Percentiles rank a stretch among this genome's conserved stretches.
These are phyloP conservation scores for Penicillium sp. DNA, from an alignment of 2,329 filamentous ascomycete species.

Conservation along the genomic window DNA sequence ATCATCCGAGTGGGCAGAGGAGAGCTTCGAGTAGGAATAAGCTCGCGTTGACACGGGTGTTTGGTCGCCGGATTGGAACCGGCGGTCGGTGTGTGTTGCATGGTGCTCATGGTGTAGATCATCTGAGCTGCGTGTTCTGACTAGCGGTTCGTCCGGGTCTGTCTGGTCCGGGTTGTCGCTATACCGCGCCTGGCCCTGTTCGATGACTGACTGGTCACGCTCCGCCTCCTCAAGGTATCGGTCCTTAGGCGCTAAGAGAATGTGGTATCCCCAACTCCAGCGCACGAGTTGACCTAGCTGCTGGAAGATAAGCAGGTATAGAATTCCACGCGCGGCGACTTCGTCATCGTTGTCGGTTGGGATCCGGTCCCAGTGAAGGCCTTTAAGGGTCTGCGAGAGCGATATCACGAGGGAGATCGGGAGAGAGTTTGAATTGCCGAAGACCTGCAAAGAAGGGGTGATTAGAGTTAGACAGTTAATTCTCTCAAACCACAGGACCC, in stretches of 20 bases:
- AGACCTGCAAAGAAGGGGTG: constrained; percentile 55
- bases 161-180: constrained; percentile 40
- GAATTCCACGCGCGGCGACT: constrained; percentile 86
- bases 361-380: constrained; percentile 89
- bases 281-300: constrained; percentile 91
- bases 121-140: constrained; percentile 35
- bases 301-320: constrained; percentile 96
- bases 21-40: constrained; percentile 38
- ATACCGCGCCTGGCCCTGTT: constrained; percentile 42
- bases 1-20: constrained; percentile 21
- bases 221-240: constrained; percentile 47
- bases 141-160: constrained; percentile 37
- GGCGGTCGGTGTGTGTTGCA: constrained; percentile 16
- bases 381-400: constrained; percentile 84
- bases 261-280: constrained; percentile 98
- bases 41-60: constrained; percentile 38
- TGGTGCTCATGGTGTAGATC: constrained; percentile 17
- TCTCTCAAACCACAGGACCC: neutral
- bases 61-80: constrained; percentile 40
- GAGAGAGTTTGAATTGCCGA: constrained; percentile 96
- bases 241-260: constrained; percentile 82
- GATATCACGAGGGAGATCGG: constrained; percentile 95
- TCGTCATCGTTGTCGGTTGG: constrained; percentile 93
- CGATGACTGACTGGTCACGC: constrained; percentile 36
- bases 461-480: neutral